Percentiles rank a stretch among this genome's conserved stretches.
Evolutionary conservation across 352 stramenopile species (phyloP).

Genomic region (Globisporangium alternatum): DNA sequence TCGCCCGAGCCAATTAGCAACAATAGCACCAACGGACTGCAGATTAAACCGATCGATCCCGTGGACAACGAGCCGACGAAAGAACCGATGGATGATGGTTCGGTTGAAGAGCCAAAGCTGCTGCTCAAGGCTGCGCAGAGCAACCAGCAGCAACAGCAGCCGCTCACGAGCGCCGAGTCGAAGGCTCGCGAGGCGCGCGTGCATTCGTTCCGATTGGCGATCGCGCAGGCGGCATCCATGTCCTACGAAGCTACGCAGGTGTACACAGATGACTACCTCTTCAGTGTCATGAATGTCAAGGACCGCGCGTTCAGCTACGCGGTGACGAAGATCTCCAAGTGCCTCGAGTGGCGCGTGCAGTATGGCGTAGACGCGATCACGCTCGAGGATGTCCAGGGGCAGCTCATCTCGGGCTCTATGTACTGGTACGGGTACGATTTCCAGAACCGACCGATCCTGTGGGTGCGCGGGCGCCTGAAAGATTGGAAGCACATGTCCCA

Average conservation of each 20-base stretch:
- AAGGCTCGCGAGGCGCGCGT: slow-evolving; percentile 31
- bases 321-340: slow-evolving; percentile 55
- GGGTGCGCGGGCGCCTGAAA: slow-evolving; percentile 60
- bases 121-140: not conserved
- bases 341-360: slow-evolving; percentile 43
- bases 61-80: not conserved
- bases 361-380: slow-evolving; percentile 42
- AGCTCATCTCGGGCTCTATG: slow-evolving; percentile 52
- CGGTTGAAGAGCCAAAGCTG: not conserved
- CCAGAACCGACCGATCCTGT: slow-evolving; percentile 61
- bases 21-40: not conserved
- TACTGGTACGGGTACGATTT: slow-evolving; percentile 78
- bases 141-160: not conserved
- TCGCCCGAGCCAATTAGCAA: not conserved
- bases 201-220: slow-evolving; percentile 46
- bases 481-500: slow-evolving; percentile 52
- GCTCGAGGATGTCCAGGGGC: slow-evolving; percentile 36
- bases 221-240: slow-evolving; percentile 37
- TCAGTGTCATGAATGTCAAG: slow-evolving; percentile 57
- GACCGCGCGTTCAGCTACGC: slow-evolving; percentile 58
- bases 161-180: slow-evolving; percentile 11
- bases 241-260: slow-evolving; percentile 36
- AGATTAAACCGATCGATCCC: not conserved
- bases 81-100: not conserved
- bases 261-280: slow-evolving; percentile 59